These are phyloP conservation scores for Hypsizygus marmoreus DNA, from an alignment of 768 basidiomycete genomes.

Conservation along the genomic window DNA sequence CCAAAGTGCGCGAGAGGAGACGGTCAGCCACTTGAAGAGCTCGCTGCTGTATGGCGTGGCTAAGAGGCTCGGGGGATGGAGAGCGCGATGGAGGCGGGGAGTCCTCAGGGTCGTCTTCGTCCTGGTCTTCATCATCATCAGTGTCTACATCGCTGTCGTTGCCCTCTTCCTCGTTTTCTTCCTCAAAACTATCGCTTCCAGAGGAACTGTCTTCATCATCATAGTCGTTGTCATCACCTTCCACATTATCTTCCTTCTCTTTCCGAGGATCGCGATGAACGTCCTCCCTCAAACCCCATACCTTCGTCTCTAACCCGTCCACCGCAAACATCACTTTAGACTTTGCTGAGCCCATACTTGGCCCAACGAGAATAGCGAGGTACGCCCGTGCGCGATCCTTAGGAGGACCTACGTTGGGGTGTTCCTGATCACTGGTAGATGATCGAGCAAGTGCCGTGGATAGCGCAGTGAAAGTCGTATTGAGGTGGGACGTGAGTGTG, in stretches of 20 bases:
- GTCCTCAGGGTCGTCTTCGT: constrained; percentile 4
- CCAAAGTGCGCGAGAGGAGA: constrained; percentile 34
- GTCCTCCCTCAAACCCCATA: constrained; percentile 40
- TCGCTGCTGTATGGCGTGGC: constrained; percentile 28
- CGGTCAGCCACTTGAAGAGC: constrained; percentile 32
- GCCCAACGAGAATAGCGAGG: constrained; percentile 66
- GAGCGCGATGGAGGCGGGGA: constrained; percentile 15
- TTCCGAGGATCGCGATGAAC: constrained; percentile 6
- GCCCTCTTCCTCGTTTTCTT: constrained; percentile 12
- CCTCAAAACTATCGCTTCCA: constrained; percentile 14
- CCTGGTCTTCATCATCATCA: constrained; percentile 12
- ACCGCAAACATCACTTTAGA: constrained; percentile 63
- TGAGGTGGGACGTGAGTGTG: constrained; percentile 70
- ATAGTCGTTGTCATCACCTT: constrained; percentile 14
- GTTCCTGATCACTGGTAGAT: not conserved
- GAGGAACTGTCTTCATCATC: constrained; percentile 10
- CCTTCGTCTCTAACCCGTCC: constrained; percentile 59
- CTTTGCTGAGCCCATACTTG: constrained; percentile 62
- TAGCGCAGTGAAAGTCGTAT: constrained; percentile 72
- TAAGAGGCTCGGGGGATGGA: constrained; percentile 15
- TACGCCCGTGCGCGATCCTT: constrained; percentile 39
- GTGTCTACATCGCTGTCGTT: not conserved
- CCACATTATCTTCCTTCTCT: constrained; percentile 18
- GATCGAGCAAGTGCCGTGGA: constrained; percentile 62
- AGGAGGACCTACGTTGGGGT: not conserved